Evolutionary conservation across 768 basidiomycete species (phyloP).

Genomic region (Mycena amicta): DNA sequence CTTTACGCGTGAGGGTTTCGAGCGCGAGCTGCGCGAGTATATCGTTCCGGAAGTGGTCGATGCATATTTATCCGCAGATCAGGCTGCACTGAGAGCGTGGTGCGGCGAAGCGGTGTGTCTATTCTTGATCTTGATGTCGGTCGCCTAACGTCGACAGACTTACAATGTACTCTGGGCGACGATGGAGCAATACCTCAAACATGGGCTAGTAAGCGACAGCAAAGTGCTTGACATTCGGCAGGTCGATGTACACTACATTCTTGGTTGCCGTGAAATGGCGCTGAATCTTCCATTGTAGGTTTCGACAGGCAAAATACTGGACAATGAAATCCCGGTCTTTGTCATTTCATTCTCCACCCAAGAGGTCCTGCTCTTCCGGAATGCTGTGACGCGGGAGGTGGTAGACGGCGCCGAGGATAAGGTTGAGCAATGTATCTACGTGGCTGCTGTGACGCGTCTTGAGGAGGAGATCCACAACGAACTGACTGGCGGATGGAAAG

Average conservation of each 20-base stretch:
- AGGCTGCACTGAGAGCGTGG: slow-evolving; percentile 85
- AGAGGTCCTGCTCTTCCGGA: slow-evolving; percentile 89
- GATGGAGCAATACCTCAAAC: slow-evolving; percentile 89
- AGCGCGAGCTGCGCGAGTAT: slow-evolving; percentile 90
- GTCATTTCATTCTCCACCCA: slow-evolving; percentile 92
- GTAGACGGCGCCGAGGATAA: slow-evolving; percentile 84
- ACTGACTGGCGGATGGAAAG: slow-evolving; percentile 97
- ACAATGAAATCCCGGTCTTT: slow-evolving; percentile 88
- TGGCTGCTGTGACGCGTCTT: slow-evolving; percentile 86
- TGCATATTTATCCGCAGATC: slow-evolving; percentile 90
- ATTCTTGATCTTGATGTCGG: neutral
- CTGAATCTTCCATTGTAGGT: slow-evolving; percentile 49
- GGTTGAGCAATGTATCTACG: slow-evolving; percentile 93
- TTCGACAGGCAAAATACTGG: slow-evolving; percentile 84
- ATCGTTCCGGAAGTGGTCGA: slow-evolving; percentile 98
- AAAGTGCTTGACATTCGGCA: slow-evolving; percentile 96
- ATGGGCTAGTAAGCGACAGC: slow-evolving; percentile 90
- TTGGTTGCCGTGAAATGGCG: too few species aligned
- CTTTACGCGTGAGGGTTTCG: slow-evolving; percentile 86
- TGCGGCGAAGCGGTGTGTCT: slow-evolving; percentile 89
- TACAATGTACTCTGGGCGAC: slow-evolving; percentile 99
- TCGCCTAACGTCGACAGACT: slow-evolving; percentile 55
- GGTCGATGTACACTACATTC: slow-evolving; percentile 84
- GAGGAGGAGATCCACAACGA: slow-evolving; percentile 89
- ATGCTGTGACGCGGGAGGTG: slow-evolving; percentile 86